phyloP scores from a whole-genome alignment of 345 rosid genomes.

The Microthlaspi erraticum region DNA sequence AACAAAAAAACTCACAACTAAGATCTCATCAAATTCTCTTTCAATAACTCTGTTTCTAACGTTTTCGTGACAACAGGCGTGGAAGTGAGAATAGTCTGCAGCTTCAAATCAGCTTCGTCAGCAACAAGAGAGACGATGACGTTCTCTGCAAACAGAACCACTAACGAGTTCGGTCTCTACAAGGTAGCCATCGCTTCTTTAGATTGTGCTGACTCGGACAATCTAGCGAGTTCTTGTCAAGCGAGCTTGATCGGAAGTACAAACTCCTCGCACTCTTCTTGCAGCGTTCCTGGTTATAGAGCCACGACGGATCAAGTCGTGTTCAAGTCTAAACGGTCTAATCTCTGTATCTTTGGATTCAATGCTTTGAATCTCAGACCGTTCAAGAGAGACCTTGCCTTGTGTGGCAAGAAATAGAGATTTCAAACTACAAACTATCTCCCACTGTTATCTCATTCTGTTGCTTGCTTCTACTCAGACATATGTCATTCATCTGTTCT shows the following conservation, averaged over 20 bases:
- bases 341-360: slow-evolving; percentile 80
- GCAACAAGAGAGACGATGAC: slow-evolving; percentile 63
- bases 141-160: slow-evolving; percentile 87
- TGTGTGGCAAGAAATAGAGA: slow-evolving; percentile 58
- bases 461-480: slow-evolving; percentile 16
- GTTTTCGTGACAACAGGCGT: slow-evolving; percentile 60
- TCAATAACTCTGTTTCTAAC: neutral
- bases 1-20: neutral
- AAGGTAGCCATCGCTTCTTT: slow-evolving; percentile 74
- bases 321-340: slow-evolving; percentile 64
- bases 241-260: slow-evolving; percentile 59
- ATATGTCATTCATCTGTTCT: neutral
- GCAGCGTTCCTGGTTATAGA: slow-evolving; percentile 83
- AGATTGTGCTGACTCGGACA: slow-evolving; percentile 71
- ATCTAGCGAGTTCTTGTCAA: slow-evolving; percentile 68
- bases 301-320: slow-evolving; percentile 74
- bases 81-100: slow-evolving; percentile 84
- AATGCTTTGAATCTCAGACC: slow-evolving; percentile 81
- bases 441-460: neutral
- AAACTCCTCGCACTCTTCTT: slow-evolving; percentile 59
- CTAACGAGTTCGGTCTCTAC: slow-evolving; percentile 79
- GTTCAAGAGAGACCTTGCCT: slow-evolving; percentile 54
- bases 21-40: neutral
- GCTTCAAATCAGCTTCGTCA: slow-evolving; percentile 65
- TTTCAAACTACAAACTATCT: neutral